Evolutionary conservation across 106 monocot genomes (phyloP), one percentile per base, ranked within the genome.

Genomic region (Dioscorea dumetorum): DNA sequence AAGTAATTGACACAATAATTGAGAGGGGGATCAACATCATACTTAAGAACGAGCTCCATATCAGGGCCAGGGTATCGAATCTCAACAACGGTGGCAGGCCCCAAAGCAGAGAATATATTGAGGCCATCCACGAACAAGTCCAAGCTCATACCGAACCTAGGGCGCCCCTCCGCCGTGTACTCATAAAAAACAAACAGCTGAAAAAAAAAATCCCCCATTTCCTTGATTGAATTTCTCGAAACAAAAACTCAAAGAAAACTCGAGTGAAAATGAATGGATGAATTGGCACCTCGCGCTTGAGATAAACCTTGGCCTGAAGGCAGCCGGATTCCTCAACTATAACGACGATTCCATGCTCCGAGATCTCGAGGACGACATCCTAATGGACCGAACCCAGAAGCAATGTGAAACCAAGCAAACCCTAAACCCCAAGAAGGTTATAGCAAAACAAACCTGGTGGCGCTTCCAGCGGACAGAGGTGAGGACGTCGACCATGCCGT

Each of bases 401-500:
- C 32, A 21, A 33, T 49, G 31, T 19, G 33, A 9, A 3, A 8
- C 63, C 4, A 0, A 2, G 63, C 13, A 33, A 3, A 56, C 41
- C 41, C 41, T 22, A 24, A 57, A 54, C 1, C n/a, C 17, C 31
- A 28, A 22, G 33, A 0, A 28, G 48, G 28, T 3, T 17, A 22
- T 61, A 59, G 28, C 54, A 58, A 63, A 28, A 48, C 22, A 34
- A 16, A 93, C 99, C 85, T 99, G 92, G 70, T 93, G 78, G 28
- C 88, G 82, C 74, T 93, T 93, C 99, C 99, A 99, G 49, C 99
- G 86, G 64, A 93, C 90, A 60, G 90, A 93, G 49, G 90, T 72
- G 68, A 99, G 99, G 56, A 93, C 93, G 58, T 93, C 99, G 63
- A 99, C 99, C 90, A 99, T 93, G 64, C 99, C 99, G 32, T 89